Conservation (phyloP, 176 grass and related monocot genomes). For the Elaeis guineensis region DNA sequence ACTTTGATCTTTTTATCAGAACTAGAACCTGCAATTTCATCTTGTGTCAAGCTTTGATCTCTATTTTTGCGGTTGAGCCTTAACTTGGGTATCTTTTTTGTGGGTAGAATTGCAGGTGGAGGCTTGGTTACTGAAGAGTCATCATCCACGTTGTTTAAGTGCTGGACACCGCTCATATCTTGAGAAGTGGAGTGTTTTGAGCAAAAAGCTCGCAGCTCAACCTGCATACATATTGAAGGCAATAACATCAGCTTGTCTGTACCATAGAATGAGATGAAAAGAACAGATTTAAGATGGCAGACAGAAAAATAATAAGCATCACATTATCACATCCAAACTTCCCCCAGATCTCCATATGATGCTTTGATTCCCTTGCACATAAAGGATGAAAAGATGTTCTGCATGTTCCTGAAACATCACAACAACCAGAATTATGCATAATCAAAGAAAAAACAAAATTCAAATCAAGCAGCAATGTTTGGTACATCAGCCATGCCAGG, state of each 20-base stretch:
- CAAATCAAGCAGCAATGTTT: too few relatives aligned
- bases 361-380: slow-evolving; percentile 83
- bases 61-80: slow-evolving; percentile 87
- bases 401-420: slow-evolving; percentile 62
- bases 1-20: slow-evolving; percentile 42
- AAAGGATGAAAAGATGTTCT: slow-evolving; percentile 87
- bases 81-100: slow-evolving; percentile 59
- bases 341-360: slow-evolving; percentile 99
- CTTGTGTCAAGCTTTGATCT: slow-evolving; percentile 32
- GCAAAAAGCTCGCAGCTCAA: slow-evolving; percentile 92
- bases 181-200: slow-evolving; percentile 69
- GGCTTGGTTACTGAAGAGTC: slow-evolving; percentile 18
- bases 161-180: slow-evolving; percentile 19
- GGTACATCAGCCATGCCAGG: too few relatives aligned
- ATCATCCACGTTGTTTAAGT: slow-evolving; percentile 26
- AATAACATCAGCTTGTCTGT: slow-evolving; percentile 17
- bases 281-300: slow-evolving; percentile 13
- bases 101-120: slow-evolving; percentile 21
- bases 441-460: too few relatives aligned
- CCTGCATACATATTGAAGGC: slow-evolving; percentile 39
- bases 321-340: slow-evolving; percentile 79
- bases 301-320: slow-evolving; percentile 9
- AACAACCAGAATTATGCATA: too few relatives aligned
- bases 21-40: slow-evolving; percentile 35
- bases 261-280: slow-evolving; percentile 18